Evolutionary conservation across 495 filamentous ascomycete genomes (phyloP).

Genomic region (Neurospora tetraspora): DNA sequence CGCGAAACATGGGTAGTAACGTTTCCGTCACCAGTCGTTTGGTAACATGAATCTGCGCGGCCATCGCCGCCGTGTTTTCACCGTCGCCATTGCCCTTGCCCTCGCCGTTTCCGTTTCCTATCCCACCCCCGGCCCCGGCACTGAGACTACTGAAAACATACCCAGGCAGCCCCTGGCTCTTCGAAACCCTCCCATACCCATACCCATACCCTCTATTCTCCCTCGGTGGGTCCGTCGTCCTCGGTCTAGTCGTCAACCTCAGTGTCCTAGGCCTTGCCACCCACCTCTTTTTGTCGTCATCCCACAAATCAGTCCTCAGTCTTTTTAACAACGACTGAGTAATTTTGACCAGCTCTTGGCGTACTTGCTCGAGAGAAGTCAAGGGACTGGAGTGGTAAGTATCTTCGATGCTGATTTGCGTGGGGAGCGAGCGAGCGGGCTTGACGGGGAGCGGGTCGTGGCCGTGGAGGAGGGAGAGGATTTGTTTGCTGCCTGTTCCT

Average conservation of each 20-base stretch:
- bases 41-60: slow-evolving; percentile 48
- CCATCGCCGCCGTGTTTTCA: slow-evolving; percentile 21
- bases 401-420: slow-evolving; percentile 92
- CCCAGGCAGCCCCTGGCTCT: slow-evolving; percentile 54
- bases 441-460: slow-evolving; percentile 57
- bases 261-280: slow-evolving; percentile 46
- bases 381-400: slow-evolving; percentile 53
- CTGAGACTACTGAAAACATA: slow-evolving; percentile 43
- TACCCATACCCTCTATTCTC: slow-evolving; percentile 22
- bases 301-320: slow-evolving; percentile 67
- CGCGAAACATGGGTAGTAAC: slow-evolving; percentile 59
- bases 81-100: background rate
- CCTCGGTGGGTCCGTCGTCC: slow-evolving; percentile 32
- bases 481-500: slow-evolving; percentile 38
- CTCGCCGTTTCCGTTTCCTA: too few relatives aligned
- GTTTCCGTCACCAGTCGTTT: slow-evolving; percentile 60
- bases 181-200: slow-evolving; percentile 55
- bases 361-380: slow-evolving; percentile 47
- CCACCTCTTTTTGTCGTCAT: slow-evolving; percentile 26
- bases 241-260: slow-evolving; percentile 64
- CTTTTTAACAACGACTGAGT: slow-evolving; percentile 61
- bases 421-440: slow-evolving; percentile 60
- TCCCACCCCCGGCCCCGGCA: too few relatives aligned
- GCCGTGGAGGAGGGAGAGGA: slow-evolving; percentile 43
- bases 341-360: slow-evolving; percentile 51